Base-by-base conservation (phyloP, 208 protist genomes). In the Wallacemonas collosoma region DNA sequence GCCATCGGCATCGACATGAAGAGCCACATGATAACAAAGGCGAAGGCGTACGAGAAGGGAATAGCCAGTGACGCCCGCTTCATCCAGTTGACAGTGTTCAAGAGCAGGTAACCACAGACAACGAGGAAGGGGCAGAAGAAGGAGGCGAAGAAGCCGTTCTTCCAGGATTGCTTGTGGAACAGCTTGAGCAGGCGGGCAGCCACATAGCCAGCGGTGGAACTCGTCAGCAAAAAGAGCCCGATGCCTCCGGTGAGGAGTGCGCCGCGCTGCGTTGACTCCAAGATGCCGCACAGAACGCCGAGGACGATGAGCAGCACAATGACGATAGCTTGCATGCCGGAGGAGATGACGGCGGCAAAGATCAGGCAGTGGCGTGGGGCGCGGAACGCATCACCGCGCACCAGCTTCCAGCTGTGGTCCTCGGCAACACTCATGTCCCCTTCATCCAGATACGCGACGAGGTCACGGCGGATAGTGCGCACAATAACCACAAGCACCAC, bases 321-420 rank as follows among this genome's bases (percentile, higher is more conserved):
- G 88, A 98, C 95, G 17, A 78, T 71, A 2, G 98, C 45, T 86
- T 99, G 98, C 17, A 81, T 63, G 48, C 98, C 98, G 60, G 86
- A 90, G 73, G 96, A 94, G 54, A 99, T 73, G 43, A 97, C 71
- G 7, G 93, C 88, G 9, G 89, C 77, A 3, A 99, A 81, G 41
- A 97, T 26, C 44, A 91, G 72, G 38, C 89, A 58, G 39, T 87
- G 65, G 39, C 51, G 44, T 2, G 98, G 98, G 4, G 92, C 65
- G 44, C 98, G 88, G 82, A 99, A 99, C 3, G 98, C 97, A 77
- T 99, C 98, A 17, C 96, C 97, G 65, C 95, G 86, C 7, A 99
- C 87, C 7, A 99, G 89, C 81, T 99, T 99, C 98, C 98, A 99
- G 26, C 88, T 84, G 26, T 82, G 89, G 50, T 97, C 93, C 64